Conservation (phyloP, 345 rosid genomes). For the Sisymbrium altissimum region DNA sequence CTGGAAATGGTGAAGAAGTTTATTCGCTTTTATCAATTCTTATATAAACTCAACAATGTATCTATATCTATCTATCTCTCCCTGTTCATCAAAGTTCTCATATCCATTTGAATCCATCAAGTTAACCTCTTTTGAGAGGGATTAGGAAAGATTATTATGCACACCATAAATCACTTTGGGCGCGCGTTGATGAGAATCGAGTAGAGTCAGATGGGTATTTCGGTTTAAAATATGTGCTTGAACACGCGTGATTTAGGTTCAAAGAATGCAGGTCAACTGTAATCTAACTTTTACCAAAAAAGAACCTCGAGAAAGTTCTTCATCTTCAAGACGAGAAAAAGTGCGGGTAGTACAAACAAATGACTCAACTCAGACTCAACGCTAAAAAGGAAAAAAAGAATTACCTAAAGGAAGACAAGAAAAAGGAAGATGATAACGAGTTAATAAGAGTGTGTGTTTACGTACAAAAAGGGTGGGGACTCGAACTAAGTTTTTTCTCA, state of each 20-base stretch:
- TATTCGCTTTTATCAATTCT: constrained; percentile 9
- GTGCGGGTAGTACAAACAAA: constrained; percentile 24
- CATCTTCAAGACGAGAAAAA: neutral
- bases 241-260: neutral
- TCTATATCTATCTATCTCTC: constrained; percentile 29
- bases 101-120: constrained; percentile 21
- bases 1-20: constrained; percentile 86
- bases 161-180: neutral
- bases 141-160: neutral
- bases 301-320: constrained; percentile 9
- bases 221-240: neutral
- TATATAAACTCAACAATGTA: constrained; percentile 34
- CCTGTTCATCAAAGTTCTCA: neutral
- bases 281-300: neutral
- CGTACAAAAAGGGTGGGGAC: constrained; percentile 26
- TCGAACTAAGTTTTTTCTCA: constrained; percentile 23
- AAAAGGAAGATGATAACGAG: neutral
- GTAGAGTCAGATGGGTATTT: neutral
- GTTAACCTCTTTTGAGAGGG: neutral
- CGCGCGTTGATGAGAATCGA: neutral
- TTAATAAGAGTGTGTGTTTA: constrained; percentile 17
- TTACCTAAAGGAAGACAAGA: constrained; percentile 7
- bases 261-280: neutral
- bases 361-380: constrained; percentile 19
- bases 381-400: constrained; percentile 25